These are phyloP conservation scores for Dipteronia dyeriana DNA, from an alignment of 345 rosid species.

Conservation along the genomic window DNA sequence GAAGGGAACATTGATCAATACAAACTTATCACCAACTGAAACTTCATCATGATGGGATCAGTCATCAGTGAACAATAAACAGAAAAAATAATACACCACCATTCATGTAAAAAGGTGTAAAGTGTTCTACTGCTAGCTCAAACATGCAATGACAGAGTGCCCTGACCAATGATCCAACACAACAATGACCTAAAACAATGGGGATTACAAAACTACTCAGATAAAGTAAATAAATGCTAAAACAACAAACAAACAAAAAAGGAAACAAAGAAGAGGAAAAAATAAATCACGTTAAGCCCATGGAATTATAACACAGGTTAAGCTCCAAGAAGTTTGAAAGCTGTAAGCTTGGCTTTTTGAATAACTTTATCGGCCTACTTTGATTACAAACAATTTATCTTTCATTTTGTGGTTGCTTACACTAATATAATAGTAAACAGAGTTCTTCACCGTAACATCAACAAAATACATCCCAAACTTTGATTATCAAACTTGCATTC, in stretches of 20 bases:
- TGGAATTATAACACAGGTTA: too few relatives aligned
- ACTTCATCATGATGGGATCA: not conserved
- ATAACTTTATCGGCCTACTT: too few relatives aligned
- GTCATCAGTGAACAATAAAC: not conserved
- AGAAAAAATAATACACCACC: not conserved
- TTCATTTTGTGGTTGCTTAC: too few relatives aligned
- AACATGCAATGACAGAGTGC: constrained; percentile 1
- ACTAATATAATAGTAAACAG: too few relatives aligned
- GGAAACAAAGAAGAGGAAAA: not conserved
- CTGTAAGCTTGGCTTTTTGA: too few relatives aligned
- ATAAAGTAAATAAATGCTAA: constrained; percentile 4
- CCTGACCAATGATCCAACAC: constrained; percentile 6
- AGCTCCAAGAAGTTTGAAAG: too few relatives aligned
- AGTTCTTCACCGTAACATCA: too few relatives aligned
- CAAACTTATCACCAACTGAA: not conserved
- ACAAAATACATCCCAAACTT: too few relatives aligned
- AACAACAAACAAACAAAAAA: not conserved
- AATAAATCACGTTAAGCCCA: too few relatives aligned
- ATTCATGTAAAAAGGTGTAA: not conserved
- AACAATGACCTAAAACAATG: not conserved
- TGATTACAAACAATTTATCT: too few relatives aligned
- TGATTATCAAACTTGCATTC: too few relatives aligned
- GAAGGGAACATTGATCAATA: constrained; percentile 13
- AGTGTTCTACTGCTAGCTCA: not conserved
- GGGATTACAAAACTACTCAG: not conserved